Evolutionary conservation across 768 basidiomycete genomes (phyloP).

Genomic region (Lyophyllum decastes): DNA sequence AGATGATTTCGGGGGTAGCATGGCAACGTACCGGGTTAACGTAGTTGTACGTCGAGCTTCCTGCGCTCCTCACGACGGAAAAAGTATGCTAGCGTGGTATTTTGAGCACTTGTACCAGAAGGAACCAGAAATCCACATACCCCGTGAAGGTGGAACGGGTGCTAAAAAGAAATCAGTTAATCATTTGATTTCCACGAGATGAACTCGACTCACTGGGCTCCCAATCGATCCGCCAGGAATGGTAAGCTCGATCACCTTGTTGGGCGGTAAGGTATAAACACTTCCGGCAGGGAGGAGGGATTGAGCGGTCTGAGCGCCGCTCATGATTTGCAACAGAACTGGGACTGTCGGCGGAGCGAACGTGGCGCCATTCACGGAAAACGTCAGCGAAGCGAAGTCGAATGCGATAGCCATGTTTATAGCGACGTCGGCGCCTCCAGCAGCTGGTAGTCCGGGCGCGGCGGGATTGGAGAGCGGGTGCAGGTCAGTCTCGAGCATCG

Average conservation of each 20-base stretch:
- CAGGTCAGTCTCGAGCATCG: conserved; percentile 40
- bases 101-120: not conserved
- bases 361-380: conserved; percentile 29
- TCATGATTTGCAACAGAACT: conserved; percentile 51
- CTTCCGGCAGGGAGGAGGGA: conserved; percentile 48
- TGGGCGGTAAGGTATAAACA: conserved; percentile 46
- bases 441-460: conserved; percentile 29
- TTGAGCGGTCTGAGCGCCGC: conserved; percentile 46
- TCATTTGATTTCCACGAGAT: not conserved
- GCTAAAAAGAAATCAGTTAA: conserved; percentile 9
- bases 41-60: conserved; percentile 34
- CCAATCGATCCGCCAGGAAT: conserved; percentile 36
- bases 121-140: conserved; percentile 11
- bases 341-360: conserved; percentile 42
- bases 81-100: conserved; percentile 32
- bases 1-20: not conserved
- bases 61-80: conserved; percentile 37
- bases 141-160: conserved; percentile 30
- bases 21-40: conserved; percentile 39
- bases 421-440: conserved; percentile 43
- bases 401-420: conserved; percentile 32
- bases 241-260: conserved; percentile 45
- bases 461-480: conserved; percentile 32
- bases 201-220: conserved; percentile 26
- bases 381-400: no score